Evolutionary conservation across 352 stramenopile species (phyloP), one percentile per base, ranked within the genome.

Genomic region (Salisapilia sapeloensis): DNA sequence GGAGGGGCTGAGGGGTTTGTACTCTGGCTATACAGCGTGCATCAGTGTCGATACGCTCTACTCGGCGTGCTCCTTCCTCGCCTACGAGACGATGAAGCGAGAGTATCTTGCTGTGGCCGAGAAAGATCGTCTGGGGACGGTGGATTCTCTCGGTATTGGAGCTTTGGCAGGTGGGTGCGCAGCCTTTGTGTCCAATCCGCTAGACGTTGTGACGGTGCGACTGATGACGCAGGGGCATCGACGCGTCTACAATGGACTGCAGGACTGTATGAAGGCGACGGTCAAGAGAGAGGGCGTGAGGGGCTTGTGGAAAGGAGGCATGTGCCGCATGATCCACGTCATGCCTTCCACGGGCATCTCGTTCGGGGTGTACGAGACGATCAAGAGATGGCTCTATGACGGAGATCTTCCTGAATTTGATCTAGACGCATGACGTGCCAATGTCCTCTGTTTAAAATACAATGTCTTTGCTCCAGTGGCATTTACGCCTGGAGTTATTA

Each of bases 351-450:
- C 72, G 2, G 76, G 70, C 20, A 77, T 92, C 33, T 85, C 65
- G 50, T 92, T 92, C 33, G 66, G 72, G 21, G 64, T 92, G 4
- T 92, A 89, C 56, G 72, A 89, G 54, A 76, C 65, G 4, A 67
- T 86, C 51, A 83, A 84, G 46, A 49, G 50, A 44, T 63, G 51
- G 42, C 60, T 74, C 31, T 80, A 80, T 29, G 24, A 78, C 29
- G 65, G 65, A 19, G 64, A 81, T 33, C 35, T 82, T 6, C 60
- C 78, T 4, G 66, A 63, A 11, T 82, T 82, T 43, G 62, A 79
- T 32, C 30, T 77, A 12, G 62, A 75, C 3, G 56, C n/a, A n/a
- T n/a, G n/a, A n/a, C n/a, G n/a, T n/a, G n/a, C n/a, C n/a, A n/a
- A n/a, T n/a, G n/a, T n/a, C n/a, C n/a, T n/a, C n/a, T n/a, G n/a